Conservation (phyloP, 495 filamentous ascomycete genomes). For the Chaetomium fimeti region DNA sequence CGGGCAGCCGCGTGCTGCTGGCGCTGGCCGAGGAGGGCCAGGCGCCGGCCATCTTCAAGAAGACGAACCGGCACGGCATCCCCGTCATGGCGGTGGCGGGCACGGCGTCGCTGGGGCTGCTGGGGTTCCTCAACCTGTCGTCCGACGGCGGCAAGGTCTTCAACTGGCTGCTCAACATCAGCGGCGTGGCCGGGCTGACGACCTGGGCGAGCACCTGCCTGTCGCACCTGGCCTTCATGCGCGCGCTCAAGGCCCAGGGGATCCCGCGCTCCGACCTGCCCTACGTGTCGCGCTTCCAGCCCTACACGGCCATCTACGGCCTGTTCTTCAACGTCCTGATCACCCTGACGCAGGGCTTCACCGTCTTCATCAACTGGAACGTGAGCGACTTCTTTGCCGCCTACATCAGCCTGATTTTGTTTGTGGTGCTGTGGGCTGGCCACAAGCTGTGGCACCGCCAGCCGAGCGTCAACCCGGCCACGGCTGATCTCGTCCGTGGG, state of each 20-base stretch:
- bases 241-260: conserved; percentile 56
- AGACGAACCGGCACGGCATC: conserved; percentile 43
- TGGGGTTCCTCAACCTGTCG: conserved; percentile 57
- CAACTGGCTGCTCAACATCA: conserved; percentile 59
- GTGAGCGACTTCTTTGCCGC: conserved; percentile 58
- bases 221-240: conserved; percentile 62
- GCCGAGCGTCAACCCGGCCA: conserved; percentile 24
- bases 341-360: conserved; percentile 69
- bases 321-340: conserved; percentile 65
- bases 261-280: conserved; percentile 54
- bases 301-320: conserved; percentile 58
- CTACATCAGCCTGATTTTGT: conserved; percentile 63
- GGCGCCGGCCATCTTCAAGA: conserved; percentile 52
- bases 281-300: conserved; percentile 59
- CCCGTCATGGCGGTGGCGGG: conserved; percentile 43
- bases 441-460: conserved; percentile 52
- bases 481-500: conserved; percentile 28
- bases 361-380: conserved; percentile 61
- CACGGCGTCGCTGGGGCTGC: conserved; percentile 48
- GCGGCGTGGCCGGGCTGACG: conserved; percentile 64
- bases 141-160: conserved; percentile 54
- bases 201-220: conserved; percentile 61
- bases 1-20: conserved; percentile 62
- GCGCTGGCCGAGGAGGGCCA: conserved; percentile 61
- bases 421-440: conserved; percentile 55